Percentiles rank a stretch among this genome's conserved stretches.
Conservation (phyloP, 1,284 basidiomycete genomes). For the Boletus holoroseus region DNA sequence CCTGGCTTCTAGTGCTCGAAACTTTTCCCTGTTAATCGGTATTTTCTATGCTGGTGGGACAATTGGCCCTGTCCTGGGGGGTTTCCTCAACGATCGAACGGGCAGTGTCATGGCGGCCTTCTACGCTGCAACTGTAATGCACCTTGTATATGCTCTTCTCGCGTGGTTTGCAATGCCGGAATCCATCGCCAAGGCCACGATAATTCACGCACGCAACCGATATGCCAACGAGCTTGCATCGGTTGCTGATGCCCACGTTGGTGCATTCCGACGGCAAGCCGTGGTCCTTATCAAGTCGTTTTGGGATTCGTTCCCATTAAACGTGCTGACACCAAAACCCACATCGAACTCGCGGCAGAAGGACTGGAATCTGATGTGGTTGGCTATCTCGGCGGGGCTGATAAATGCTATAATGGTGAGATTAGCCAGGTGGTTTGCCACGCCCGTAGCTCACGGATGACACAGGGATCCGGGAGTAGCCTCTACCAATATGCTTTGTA, state of each 20-base stretch:
- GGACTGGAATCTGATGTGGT: slow-evolving; percentile 5
- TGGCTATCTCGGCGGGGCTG: slow-evolving; percentile 6
- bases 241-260: background rate
- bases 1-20: slow-evolving; percentile 1
- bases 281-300: slow-evolving; percentile 1
- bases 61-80: slow-evolving; percentile 2
- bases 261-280: background rate
- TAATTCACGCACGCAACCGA: background rate
- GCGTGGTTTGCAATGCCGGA: slow-evolving; percentile 3
- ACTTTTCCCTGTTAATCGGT: slow-evolving; percentile 3
- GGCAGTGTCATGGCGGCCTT: slow-evolving; percentile 4
- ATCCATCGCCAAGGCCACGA: background rate
- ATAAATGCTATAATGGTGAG: slow-evolving; percentile 1
- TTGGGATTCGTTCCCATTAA: slow-evolving; percentile 9
- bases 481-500: slow-evolving; percentile 8
- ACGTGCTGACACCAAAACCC: slow-evolving; percentile 3
- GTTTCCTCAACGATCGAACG: background rate
- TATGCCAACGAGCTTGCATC: slow-evolving; percentile 5
- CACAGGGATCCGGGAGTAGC: slow-evolving; percentile 1
- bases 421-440: no score
- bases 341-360: background rate
- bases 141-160: slow-evolving; percentile 2
- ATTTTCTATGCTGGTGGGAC: slow-evolving; percentile 2
- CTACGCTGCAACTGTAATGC: background rate
- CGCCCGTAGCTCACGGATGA: background rate